Conservation (phyloP, 2,329 filamentous ascomycete genomes). For the Cladosporium velox region DNA sequence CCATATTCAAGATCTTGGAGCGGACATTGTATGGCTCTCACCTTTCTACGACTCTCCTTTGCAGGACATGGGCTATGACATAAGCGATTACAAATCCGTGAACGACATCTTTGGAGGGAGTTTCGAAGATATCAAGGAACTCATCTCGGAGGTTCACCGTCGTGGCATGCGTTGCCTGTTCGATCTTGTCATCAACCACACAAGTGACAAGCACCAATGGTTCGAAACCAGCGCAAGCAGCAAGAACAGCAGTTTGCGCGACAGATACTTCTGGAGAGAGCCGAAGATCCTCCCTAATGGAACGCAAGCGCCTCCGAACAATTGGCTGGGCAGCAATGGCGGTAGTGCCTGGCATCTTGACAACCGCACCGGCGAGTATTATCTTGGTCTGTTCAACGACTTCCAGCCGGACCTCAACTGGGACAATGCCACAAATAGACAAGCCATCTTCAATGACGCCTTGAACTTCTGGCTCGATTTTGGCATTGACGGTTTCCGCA, state of each 20-base stretch:
- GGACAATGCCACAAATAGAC: slow-evolving; percentile 68
- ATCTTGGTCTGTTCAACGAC: slow-evolving; percentile 72
- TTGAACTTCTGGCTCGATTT: slow-evolving; percentile 69
- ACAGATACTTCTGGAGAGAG: slow-evolving; percentile 49
- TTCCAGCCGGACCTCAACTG: slow-evolving; percentile 87
- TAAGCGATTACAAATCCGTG: slow-evolving; percentile 65
- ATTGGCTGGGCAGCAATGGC: slow-evolving; percentile 67
- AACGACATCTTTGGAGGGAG: slow-evolving; percentile 68
- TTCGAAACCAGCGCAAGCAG: slow-evolving; percentile 67
- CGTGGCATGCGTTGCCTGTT: slow-evolving; percentile 69
- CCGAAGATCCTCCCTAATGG: slow-evolving; percentile 52
- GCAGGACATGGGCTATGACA: slow-evolving; percentile 69
- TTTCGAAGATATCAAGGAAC: slow-evolving; percentile 62
- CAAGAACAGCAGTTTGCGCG: slow-evolving; percentile 62
- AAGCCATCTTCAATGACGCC: slow-evolving; percentile 66
- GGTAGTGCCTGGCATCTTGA: slow-evolving; percentile 69
- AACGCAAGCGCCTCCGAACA: slow-evolving; percentile 68
- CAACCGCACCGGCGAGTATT: slow-evolving; percentile 70
- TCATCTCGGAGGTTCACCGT: slow-evolving; percentile 60
- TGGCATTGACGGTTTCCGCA: slow-evolving; percentile 57
- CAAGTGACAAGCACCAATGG: slow-evolving; percentile 68
- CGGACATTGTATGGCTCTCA: slow-evolving; percentile 65
- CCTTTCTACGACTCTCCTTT: slow-evolving; percentile 66
- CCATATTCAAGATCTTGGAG: slow-evolving; percentile 60
- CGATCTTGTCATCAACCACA: slow-evolving; percentile 76